Base-by-base conservation (phyloP, 495 filamentous ascomycete species). In the Aspergillus sclerotioniger region DNA sequence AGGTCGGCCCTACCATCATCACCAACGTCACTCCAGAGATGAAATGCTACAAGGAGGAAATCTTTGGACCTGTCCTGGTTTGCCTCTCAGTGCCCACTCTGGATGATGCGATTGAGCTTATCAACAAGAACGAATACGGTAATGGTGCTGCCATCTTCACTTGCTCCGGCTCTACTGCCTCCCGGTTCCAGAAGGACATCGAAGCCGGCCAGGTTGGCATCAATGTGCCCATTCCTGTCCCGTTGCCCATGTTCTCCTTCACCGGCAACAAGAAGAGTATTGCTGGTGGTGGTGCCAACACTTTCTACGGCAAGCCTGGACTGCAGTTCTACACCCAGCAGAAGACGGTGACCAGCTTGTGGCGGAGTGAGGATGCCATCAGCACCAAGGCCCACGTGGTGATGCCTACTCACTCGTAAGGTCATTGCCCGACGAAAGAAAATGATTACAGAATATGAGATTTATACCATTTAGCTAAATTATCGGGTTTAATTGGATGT, bases 241-340 rank as follows among this genome's bases (percentile, higher is more conserved):
- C 94, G 15, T 79, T 95, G 39, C 90, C 93, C 65, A 95, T 97
- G 90, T 98, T 97, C 76, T 89, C 84, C 52, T 98, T 98, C 77
- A 98, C 94, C 17, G 94, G 94, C 53, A 98, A 98, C 76, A 98
- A 98, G 87, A 91, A 88, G 80, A 92, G 88, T 69, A 82, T 98
- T 48, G 94, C 94, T 0, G 94, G 94, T 39, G 91, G 92, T 20
- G 93, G 94, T 55, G 92, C 90, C 39, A 96, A 87, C 75, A 93
- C 90, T 9, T 98, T 98, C 68, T 98, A 98, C 67, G 94, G 94
- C 52, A 89, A 91, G 73, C 88, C 91, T 15, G 94, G 93, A 4
- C 63, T 98, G 64, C 85, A 88, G 56, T 98, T 98, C 71, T 98
- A 96, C 68, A 98, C 94, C 13, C 94, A 98, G 80, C 81, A 87